Evolutionary conservation across 2,329 filamentous ascomycete species (phyloP), one percentile per base, ranked within the genome.

Genomic region (Penicillium sp.): DNA sequence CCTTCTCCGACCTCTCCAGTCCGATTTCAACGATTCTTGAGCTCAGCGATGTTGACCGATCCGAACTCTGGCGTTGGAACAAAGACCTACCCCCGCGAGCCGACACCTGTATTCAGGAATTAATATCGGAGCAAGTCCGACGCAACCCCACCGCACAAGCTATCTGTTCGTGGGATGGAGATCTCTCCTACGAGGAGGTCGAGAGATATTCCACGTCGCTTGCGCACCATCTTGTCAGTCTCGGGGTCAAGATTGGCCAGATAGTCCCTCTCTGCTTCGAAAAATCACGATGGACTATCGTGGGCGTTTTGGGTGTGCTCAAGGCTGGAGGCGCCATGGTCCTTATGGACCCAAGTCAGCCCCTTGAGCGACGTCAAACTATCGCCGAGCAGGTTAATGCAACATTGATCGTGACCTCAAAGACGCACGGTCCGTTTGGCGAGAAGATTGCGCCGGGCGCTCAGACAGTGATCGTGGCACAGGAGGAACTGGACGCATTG

Each of bases 191-290:
- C 45, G 40, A 14, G 5, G 52, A 69, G 46, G 49, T 69, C 5
- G 64, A 67, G 10, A 61, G 57, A 8, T 65, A 75, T 58, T 72
- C 55, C 56, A 72, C 48, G 53, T 57, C 16, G 49, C 58, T 62
- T 27, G 66, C 69, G 11, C 61, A 61, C 24, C 62, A 67, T 16
- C 59, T 75, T 14, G 59, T 59, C 7, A 64, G 59, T 5, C 62
- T 68, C 29, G 69, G 71, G 27, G 58, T 75, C 14, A 22, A 13
- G 14, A 31, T 34, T 53, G 64, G 22, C 31, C 68, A 27, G 54
- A 59, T 61, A 14, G 53, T 69, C 14, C 66, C 63, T 8, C n/a
- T 69, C 7, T 68, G 61, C 44, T 69, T 69, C 42, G 66, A 70
- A 29, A 71, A 71, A 47, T 70, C 68, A 11, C 56, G 48, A 13